A percentile compares a stretch with the other conserved stretches of the same genome.
Evolutionary conservation across 768 basidiomycete species (phyloP).

Genomic region (Lactarius evosmus): DNA sequence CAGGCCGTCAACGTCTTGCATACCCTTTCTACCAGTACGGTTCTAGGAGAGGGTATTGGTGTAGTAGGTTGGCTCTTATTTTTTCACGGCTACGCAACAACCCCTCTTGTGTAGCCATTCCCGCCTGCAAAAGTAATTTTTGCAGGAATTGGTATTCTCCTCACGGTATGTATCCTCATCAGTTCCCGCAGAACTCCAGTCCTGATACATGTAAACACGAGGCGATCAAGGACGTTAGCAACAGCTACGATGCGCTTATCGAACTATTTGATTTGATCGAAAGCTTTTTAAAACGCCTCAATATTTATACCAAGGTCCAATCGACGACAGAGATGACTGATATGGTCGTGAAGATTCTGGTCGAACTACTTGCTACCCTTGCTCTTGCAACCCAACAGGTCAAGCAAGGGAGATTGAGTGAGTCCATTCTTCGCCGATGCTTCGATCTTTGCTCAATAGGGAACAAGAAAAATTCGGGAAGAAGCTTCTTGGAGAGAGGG

Average conservation of each 20-base stretch:
- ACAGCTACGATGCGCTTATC: neutral
- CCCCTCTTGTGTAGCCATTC: neutral
- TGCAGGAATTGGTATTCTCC: neutral
- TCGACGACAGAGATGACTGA: neutral
- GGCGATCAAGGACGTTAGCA: neutral
- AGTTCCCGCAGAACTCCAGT: too few species aligned
- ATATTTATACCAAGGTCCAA: neutral
- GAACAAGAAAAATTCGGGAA: neutral
- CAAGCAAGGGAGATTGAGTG: conserved; percentile 1
- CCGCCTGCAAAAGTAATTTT: neutral
- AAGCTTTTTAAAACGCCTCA: neutral
- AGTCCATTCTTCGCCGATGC: neutral
- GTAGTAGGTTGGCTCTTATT: neutral
- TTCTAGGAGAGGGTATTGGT: neutral
- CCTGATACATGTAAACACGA: neutral
- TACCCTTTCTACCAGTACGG: neutral
- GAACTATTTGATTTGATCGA: neutral
- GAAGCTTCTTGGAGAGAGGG: neutral
- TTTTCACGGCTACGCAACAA: too few species aligned
- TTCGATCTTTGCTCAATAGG: neutral
- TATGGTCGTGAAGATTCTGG: neutral
- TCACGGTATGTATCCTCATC: neutral
- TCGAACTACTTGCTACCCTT: neutral
- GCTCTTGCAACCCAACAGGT: neutral
- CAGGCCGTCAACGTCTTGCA: neutral